phyloP scores from a whole-genome alignment of 139 green algal species.

The Coelastrella sp. region DNA sequence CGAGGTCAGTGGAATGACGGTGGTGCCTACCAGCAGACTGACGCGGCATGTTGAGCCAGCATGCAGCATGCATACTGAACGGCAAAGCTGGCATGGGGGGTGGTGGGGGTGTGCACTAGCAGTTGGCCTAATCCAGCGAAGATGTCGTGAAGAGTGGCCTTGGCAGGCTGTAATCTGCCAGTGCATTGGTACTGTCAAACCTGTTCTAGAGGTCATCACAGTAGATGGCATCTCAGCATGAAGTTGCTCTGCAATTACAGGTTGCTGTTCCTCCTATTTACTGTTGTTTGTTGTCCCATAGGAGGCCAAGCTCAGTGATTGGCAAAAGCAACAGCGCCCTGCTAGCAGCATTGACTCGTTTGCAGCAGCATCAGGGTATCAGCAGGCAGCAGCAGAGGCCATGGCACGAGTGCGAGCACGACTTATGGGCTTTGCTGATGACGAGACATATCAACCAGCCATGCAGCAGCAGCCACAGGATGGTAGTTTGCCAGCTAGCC shows the following conservation, averaged over 20 bases:
- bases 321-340: not conserved
- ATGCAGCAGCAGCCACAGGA: not conserved
- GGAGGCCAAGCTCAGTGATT: constrained; percentile 44
- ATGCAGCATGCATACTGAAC: not conserved
- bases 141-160: no score
- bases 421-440: constrained; percentile 51
- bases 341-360: constrained; percentile 39
- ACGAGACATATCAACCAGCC: constrained; percentile 6
- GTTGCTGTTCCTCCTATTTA: not conserved
- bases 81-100: no score
- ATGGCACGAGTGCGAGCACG: constrained; percentile 51
- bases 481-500: not conserved
- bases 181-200: no score
- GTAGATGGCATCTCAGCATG: no score
- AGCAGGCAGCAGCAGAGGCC: constrained; percentile 39
- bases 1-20: constrained; percentile 32
- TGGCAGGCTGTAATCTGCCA: no score
- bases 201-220: no score
- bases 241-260: no score
- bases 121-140: no score
- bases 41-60: not conserved
- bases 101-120: no score
- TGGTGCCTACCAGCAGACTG: no score
- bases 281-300: not conserved
- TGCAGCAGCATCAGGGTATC: constrained; percentile 39